phyloP scores from a whole-genome alignment of 176 grass and related monocot species.

The Lolium rigidum region DNA sequence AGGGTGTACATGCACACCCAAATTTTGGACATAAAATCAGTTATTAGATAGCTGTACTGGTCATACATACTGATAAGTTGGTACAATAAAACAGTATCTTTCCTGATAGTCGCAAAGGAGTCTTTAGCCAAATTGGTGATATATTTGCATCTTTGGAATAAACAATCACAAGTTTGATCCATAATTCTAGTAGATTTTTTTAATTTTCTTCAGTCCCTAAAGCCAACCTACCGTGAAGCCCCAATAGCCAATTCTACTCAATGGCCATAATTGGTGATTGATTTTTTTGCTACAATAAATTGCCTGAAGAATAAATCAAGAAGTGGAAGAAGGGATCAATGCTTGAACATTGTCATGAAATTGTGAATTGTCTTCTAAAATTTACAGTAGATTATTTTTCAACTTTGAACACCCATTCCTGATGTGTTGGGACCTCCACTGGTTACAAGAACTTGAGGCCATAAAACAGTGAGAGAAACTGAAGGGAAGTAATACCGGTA shows the following conservation, averaged over 20 bases:
- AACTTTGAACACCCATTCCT: too few species aligned
- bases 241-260: not conserved
- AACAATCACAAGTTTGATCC: not conserved
- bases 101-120: too few species aligned
- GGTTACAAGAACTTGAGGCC: constrained; percentile 5
- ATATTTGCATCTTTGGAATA: not conserved
- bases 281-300: not conserved
- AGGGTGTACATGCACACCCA: not conserved
- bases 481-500: constrained; percentile 56
- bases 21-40: not conserved
- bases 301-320: not conserved
- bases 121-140: not conserved
- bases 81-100: not conserved
- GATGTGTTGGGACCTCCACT: not conserved
- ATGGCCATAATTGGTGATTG: not conserved
- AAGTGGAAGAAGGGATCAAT: not conserved
- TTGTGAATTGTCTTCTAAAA: too few species aligned
- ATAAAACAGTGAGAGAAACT: not conserved
- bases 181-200: not conserved
- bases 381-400: too few species aligned
- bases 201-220: not conserved
- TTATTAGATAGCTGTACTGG: not conserved
- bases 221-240: not conserved
- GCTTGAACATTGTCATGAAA: too few species aligned
- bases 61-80: not conserved